Evolutionary conservation across 352 stramenopile species (phyloP), one percentile per base, ranked within the genome.

Genomic region (Phytophthora rubi): DNA sequence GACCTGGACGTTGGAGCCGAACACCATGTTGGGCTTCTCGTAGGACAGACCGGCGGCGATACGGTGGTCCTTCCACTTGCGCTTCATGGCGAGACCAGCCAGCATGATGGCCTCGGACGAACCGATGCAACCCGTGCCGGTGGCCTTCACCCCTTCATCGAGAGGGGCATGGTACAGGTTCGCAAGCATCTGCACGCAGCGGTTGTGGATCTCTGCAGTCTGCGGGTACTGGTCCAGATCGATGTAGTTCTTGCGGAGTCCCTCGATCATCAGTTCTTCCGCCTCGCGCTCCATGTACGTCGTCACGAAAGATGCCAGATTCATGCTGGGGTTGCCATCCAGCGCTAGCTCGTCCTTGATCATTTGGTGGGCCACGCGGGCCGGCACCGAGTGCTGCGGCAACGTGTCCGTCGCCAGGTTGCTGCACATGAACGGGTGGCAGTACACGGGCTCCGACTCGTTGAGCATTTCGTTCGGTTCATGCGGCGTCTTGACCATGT

Each of bases 41-140:
- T 53, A 63, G 1, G 54, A 32, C 26, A 70, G 45, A 30, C 62
- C 62, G 23, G 62, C 62, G 52, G 62, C 47, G 23, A 70, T 52
- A 18, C 62, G 62, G 12, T 47, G 62, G 18, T 70, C 47, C n/a
- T 70, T 70, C 62, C 62, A 70, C 35, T 52, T 64, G 23, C 62
- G 62, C 77, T 97, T 98, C 80, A 97, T 91, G 10, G 92, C 92
- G 13, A 98, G 66, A 3, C 85, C 87, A 10, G 88, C 86, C 8
- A 97, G 84, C 85, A 97, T 93, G 68, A 95, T 95, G 28, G 89
- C 91, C 57, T 98, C 92, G 1, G 90, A 97, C 7, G 90, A 97
- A 30, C 92, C 92, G 21, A 97, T 94, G 74, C 83, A 95, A 16
- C 89, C 90, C 6, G 90, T 94, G 28, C 87, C 90, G n/a, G 77